Conservation (phyloP, 106 monocot genomes). For the Dioscorea zingiberensis region DNA sequence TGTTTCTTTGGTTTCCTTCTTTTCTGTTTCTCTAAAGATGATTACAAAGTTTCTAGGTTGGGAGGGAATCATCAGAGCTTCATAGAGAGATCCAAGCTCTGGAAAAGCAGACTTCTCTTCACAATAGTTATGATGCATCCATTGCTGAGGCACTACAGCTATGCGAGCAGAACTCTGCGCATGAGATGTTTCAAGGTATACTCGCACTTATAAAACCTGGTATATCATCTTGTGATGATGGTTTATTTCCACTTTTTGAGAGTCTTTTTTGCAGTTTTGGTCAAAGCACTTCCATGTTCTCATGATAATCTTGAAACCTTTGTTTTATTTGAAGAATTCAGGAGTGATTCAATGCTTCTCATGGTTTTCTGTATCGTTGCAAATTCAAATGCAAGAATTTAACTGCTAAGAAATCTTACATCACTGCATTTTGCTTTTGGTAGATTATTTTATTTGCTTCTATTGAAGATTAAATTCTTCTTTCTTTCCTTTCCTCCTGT, state of each 20-base stretch:
- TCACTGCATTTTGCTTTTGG: too few species aligned
- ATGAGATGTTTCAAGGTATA: conserved; percentile 47
- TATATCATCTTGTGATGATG: too few species aligned
- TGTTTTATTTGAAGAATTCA: too few species aligned
- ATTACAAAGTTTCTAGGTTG: conserved; percentile 20
- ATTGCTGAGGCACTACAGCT: conserved; percentile 28
- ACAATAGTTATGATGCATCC: conserved; percentile 22
- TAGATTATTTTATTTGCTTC: too few species aligned
- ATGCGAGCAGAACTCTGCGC: conserved; percentile 29
- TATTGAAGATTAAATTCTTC: too few species aligned
- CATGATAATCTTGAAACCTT: background rate
- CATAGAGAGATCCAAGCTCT: conserved; percentile 36
- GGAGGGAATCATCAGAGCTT: conserved; percentile 40
- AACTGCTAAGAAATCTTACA: too few species aligned
- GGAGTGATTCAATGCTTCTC: background rate
- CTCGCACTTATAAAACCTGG: background rate
- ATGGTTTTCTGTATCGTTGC: background rate
- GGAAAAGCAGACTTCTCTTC: conserved; percentile 39
- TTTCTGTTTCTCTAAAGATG: background rate
- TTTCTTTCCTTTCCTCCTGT: too few species aligned
- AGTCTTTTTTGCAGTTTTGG: background rate
- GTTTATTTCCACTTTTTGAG: background rate
- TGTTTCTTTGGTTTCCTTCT: background rate
- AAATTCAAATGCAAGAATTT: too few species aligned
- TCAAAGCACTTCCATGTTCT: too few species aligned